Conservation (phyloP, 352 stramenopile genomes). For the Phytopythium sindhum region DNA sequence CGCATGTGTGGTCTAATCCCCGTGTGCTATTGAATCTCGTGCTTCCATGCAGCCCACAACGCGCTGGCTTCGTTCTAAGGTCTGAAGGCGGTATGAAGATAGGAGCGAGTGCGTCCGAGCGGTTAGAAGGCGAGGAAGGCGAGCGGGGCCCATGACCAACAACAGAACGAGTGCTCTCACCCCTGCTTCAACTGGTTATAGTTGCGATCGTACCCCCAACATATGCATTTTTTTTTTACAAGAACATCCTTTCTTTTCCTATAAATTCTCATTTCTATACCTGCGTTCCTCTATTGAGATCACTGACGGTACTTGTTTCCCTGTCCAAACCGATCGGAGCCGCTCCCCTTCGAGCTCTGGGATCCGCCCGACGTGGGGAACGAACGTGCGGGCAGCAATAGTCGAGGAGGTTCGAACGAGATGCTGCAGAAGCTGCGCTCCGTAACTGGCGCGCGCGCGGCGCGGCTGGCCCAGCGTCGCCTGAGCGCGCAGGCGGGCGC, state of each 20-base stretch:
- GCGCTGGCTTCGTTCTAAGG: conserved; percentile 5
- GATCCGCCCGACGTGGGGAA: not conserved
- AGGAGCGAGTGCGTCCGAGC: not conserved
- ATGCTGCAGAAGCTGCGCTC: conserved; percentile 8
- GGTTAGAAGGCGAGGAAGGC: not conserved
- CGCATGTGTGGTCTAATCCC: not conserved
- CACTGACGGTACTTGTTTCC: not conserved
- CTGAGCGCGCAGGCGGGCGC: conserved; percentile 3
- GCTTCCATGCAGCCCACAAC: not conserved
- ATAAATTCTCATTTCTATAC: not conserved
- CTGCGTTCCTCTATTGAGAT: not conserved
- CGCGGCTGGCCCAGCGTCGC: conserved; percentile 2
- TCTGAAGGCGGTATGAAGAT: not conserved
- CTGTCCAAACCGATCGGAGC: not conserved
- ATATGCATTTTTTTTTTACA: too few relatives aligned
- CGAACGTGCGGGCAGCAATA: conserved; percentile 1
- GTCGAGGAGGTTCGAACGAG: not conserved
- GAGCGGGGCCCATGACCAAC: not conserved
- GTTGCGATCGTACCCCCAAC: too few relatives aligned
- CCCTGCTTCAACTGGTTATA: not conserved
- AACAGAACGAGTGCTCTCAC: not conserved
- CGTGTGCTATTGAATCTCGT: not conserved
- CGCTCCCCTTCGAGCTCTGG: not conserved
- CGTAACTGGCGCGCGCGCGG: not conserved
- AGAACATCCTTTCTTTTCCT: too few relatives aligned